These are phyloP conservation scores for Carex myosuroides DNA, from an alignment of 176 grass and related monocot species.

Conservation along the genomic window DNA sequence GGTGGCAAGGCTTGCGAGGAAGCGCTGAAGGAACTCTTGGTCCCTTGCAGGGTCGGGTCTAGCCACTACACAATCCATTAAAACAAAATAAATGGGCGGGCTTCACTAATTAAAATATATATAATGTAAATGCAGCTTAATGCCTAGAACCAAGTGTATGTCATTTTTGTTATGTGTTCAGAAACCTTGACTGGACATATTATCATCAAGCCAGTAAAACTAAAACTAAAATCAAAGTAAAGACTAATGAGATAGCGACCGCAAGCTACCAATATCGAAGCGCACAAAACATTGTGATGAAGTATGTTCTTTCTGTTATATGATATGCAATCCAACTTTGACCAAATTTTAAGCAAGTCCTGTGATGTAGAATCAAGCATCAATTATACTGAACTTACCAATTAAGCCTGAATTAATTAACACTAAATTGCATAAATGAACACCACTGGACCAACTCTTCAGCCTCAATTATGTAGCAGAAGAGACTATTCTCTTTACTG, in stretches of 20 bases:
- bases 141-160: neutral
- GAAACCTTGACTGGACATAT: constrained; percentile 26
- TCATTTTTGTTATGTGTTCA: neutral
- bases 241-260: neutral
- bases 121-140: neutral
- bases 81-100: neutral
- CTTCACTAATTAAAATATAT: neutral
- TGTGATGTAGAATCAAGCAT: neutral
- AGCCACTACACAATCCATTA: neutral
- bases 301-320: neutral
- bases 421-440: neutral
- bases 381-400: neutral
- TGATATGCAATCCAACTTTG: neutral
- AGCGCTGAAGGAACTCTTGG: neutral
- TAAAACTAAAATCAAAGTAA: constrained; percentile 23
- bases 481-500: neutral
- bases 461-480: neutral
- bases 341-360: neutral
- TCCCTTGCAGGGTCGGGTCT: constrained; percentile 2
- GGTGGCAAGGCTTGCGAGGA: neutral
- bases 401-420: neutral
- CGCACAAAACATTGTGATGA: neutral
- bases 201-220: constrained; percentile 38
- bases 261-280: neutral
- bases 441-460: neutral